Percentiles rank a stretch among this genome's conserved stretches.
Conservation (phyloP, 768 basidiomycete genomes). For the Podaxis sp. region DNA sequence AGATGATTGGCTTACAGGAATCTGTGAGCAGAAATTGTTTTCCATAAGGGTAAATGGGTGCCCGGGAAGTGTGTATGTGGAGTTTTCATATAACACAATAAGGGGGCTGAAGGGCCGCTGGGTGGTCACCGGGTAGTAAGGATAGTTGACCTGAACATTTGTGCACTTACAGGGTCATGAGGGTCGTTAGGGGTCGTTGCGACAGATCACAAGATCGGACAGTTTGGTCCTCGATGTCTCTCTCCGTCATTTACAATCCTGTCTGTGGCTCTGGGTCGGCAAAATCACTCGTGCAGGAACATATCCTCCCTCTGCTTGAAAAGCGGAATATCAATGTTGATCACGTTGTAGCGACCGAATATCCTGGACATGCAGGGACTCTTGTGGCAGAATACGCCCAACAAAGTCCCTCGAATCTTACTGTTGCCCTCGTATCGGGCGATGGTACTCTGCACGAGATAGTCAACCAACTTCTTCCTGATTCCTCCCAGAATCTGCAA, state of each 20-base stretch:
- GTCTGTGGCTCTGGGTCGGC: slow-evolving; percentile 64
- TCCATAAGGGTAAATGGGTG: too few species aligned
- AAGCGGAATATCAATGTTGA: slow-evolving; percentile 38
- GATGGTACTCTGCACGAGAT: slow-evolving; percentile 94
- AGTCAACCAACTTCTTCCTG: slow-evolving; percentile 55
- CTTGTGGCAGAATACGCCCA: slow-evolving; percentile 41
- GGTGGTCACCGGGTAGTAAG: too few species aligned
- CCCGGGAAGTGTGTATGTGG: too few species aligned
- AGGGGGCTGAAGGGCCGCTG: too few species aligned
- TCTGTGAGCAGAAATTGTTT: too few species aligned
- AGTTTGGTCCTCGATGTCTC: slow-evolving; percentile 33
- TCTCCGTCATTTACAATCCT: slow-evolving; percentile 77
- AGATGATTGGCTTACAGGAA: too few species aligned
- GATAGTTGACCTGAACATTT: too few species aligned
- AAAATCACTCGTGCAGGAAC: slow-evolving; percentile 50
- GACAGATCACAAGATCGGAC: too few species aligned
- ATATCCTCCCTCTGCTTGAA: slow-evolving; percentile 65
- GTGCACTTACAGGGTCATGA: too few species aligned
- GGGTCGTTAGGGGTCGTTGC: too few species aligned
- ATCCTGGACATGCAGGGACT: slow-evolving; percentile 54
- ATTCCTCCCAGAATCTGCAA: slow-evolving; percentile 8
- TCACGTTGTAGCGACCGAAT: slow-evolving; percentile 46
- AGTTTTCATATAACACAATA: too few species aligned
- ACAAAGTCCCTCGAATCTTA: slow-evolving; percentile 25
- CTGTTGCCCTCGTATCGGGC: slow-evolving; percentile 72